A percentile compares a stretch with the other conserved stretches of the same genome.
phyloP scores from a whole-genome alignment of 2,329 filamentous ascomycete species.

The Lachnellula hyalina region DNA sequence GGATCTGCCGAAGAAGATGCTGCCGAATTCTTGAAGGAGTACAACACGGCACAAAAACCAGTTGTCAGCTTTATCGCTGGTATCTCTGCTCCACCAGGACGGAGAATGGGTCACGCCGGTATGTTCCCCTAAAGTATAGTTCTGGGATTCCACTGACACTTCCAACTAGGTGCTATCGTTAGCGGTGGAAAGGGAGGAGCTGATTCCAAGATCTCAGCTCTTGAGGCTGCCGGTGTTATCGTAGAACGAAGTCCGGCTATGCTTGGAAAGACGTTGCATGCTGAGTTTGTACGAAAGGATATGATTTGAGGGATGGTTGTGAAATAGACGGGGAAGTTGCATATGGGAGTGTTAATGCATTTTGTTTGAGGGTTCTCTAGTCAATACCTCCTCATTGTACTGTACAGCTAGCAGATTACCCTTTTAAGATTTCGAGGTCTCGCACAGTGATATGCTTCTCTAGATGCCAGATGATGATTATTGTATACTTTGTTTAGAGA shows the following conservation, averaged over 20 bases:
- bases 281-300: constrained; percentile 94
- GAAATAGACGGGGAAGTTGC: constrained; percentile 24
- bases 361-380: constrained; percentile 23
- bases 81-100: constrained; percentile 92
- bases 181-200: constrained; percentile 96
- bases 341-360: constrained; percentile 28
- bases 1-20: constrained; percentile 97
- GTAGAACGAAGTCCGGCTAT: constrained; percentile 91
- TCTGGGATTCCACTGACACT: constrained; percentile 13
- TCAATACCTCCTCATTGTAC: constrained; percentile 28
- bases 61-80: constrained; percentile 98
- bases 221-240: constrained; percentile 88
- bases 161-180: constrained; percentile 67
- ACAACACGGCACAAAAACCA: constrained; percentile 92
- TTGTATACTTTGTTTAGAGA: neutral
- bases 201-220: constrained; percentile 94
- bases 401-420: constrained; percentile 32
- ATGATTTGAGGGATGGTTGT: constrained; percentile 60
- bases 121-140: constrained; percentile 18
- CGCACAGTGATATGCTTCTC: neutral
- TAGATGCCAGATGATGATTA: no score
- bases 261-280: constrained; percentile 88
- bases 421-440: neutral
- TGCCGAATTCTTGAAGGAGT: constrained; percentile 86
- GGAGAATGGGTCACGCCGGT: constrained; percentile 98